Base-by-base conservation (phyloP, 331 rosid species). In the Cydonia oblonga region DNA sequence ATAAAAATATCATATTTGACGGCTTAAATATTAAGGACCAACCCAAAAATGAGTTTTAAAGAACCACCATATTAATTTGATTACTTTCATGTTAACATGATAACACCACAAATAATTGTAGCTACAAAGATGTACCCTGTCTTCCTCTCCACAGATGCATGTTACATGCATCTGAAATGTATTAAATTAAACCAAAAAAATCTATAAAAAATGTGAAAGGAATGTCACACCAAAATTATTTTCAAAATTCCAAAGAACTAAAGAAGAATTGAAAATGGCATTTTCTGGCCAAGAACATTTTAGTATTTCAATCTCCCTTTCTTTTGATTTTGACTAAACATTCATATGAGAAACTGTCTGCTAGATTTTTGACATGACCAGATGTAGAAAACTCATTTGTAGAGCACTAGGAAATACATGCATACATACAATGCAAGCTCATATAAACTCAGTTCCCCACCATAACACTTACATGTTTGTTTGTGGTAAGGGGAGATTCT, bases 251-350 rank as follows among this genome's bases (percentile, higher is more conserved):
- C 8, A 59, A 59, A 25, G 32, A 59, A 63, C n/a, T 12, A 25
- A 59, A 18, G 14, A 58, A 9, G 5, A 60, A 73, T 40, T 57
- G 63, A 58, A 15, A 40, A 32, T 59, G 66, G 26, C 52, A 33
- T 30, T 19, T 56, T 20, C 15, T 59, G 59, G 62, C 75, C 51
- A 46, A 67, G 25, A 72, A 67, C 35, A 78, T 13, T 49, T 19
- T 24, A 68, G 25, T 19, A 62, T 25, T 22, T 9, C 6, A 25
- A 61, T 59, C 10, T 13, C 12, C 8, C 57, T 61, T 61, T 75
- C 20, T 35, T 19, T 60, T 77, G 82, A 76, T 81, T 70, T 82
- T 71, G 85, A 87, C 88, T 58, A 14, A 74, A 81, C 90, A 79
- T 82, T 70, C 73, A 78, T 73, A 52, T 73, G 77, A 53, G 73